Evolutionary conservation across 2,329 filamentous ascomycete genomes (phyloP), one percentile per base, ranked within the genome.

Genomic region (Fusarium tupiense): DNA sequence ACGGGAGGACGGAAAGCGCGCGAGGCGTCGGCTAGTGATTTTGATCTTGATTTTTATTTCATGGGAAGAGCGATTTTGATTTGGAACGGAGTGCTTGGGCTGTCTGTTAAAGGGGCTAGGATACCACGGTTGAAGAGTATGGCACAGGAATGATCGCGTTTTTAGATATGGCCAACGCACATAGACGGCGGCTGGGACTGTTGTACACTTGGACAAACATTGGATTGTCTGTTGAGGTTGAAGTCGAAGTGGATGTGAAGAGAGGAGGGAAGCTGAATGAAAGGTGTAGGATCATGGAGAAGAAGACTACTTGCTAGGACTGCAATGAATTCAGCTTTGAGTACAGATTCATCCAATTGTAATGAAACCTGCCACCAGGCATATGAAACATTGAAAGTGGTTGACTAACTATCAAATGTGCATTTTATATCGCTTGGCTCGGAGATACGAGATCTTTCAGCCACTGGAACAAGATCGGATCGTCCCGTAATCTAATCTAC

Each of bases 1-100:
- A 79, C 73, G 72, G 72, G 69, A 74, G 74, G 71, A 73, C 64
- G 72, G 76, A 64, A 66, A 77, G 74, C 67, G 73, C 74, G 68
- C 74, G 74, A 76, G 73, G 71, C 68, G 75, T 78, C 67, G 76
- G 65, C 76, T 62, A 71, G 50, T 75, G 72, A 62, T 73, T 73
- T 75, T 73, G 44, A 59, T 73, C 60, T 70, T 74, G 67, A 70
- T 75, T 74, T 75, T 69, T 60, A 73, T 73, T 74, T 75, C 44
- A 61, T 49, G 64, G 68, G 60, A 53, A 66, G 72, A 75, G 72
- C 72, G 72, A 66, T 74, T 72, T 65, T 69, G 72, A 74, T 75
- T 75, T 75, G 64, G 61, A 58, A 72, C 64, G 58, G 72, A 74
- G 72, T 61, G 60, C 44, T 61, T 52, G 63, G 67, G 46, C 54